phyloP scores from a whole-genome alignment of 495 filamentous ascomycete genomes.

The Trichodelitschia bisporula region DNA sequence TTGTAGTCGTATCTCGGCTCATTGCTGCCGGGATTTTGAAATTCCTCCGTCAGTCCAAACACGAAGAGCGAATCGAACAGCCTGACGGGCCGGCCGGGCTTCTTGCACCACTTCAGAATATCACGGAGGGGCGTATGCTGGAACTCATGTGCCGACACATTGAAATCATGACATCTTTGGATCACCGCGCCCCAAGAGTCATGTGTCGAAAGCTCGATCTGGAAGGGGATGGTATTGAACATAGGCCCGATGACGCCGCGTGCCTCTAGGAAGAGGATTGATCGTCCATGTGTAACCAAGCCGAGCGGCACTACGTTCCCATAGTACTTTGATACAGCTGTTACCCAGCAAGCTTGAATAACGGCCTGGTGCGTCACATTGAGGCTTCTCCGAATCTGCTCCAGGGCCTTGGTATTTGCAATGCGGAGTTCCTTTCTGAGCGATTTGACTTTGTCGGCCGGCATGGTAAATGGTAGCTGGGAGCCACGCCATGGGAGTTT shows the following conservation, averaged over 20 bases:
- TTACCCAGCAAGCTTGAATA: conserved; percentile 43
- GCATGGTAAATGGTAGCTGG: too few relatives aligned
- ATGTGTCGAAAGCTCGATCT: conserved; percentile 19
- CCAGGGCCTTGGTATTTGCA: too few relatives aligned
- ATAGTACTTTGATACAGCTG: conserved; percentile 22
- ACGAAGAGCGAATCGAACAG: conserved; percentile 75
- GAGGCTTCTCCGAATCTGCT: conserved; percentile 25
- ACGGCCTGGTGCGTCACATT: conserved; percentile 54
- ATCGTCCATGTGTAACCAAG: conserved; percentile 43
- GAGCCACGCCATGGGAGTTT: too few relatives aligned
- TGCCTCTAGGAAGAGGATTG: conserved; percentile 34
- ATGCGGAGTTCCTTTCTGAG: too few relatives aligned
- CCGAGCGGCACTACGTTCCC: conserved; percentile 26
- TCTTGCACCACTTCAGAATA: conserved; percentile 42
- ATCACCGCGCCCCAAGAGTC: conserved; percentile 27
- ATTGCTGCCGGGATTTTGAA: conserved; percentile 6
- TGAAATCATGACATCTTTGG: conserved; percentile 31
- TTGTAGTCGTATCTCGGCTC: too few relatives aligned
- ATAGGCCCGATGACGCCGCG: conserved; percentile 59
- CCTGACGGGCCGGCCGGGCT: too few relatives aligned
- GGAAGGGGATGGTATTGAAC: conserved; percentile 73
- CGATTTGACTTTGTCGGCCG: too few relatives aligned
- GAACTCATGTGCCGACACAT: conserved; percentile 30
- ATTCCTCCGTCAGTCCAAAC: conserved; percentile 32
- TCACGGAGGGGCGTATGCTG: conserved; percentile 51